phyloP scores from a whole-genome alignment of 768 basidiomycete species.

The Russula abietina region DNA sequence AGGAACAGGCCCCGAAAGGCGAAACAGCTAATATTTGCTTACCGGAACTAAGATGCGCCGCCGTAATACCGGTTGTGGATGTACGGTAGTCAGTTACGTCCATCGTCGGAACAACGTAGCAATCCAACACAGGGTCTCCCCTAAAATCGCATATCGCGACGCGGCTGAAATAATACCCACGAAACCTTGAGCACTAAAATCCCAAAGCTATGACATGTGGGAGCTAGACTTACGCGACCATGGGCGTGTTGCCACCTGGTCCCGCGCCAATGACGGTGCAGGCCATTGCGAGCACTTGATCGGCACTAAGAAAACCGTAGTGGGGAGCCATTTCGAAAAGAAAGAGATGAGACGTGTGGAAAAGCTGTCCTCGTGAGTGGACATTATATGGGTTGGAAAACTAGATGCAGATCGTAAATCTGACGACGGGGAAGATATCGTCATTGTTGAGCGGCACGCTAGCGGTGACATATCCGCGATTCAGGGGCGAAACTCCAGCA shows the following conservation, averaged over 20 bases:
- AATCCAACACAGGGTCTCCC: constrained; percentile 58
- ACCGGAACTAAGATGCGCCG: constrained; percentile 39
- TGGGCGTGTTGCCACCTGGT: constrained; percentile 72
- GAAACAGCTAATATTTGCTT: constrained; percentile 10
- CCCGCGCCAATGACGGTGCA: constrained; percentile 61
- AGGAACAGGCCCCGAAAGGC: neutral
- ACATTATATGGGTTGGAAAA: constrained; percentile 6
- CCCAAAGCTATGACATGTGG: constrained; percentile 1
- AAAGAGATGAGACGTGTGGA: neutral
- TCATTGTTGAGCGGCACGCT: neutral
- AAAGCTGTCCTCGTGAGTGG: neutral
- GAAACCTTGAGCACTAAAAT: constrained; percentile 1
- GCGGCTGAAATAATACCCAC: constrained; percentile 32
- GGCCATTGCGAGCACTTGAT: constrained; percentile 54
- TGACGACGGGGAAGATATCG: too few relatives aligned
- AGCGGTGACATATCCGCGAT: constrained; percentile 11
- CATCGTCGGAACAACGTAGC: constrained; percentile 60
- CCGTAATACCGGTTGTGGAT: constrained; percentile 50
- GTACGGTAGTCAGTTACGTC: constrained; percentile 71
- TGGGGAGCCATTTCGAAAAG: constrained; percentile 26
- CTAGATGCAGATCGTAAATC: neutral
- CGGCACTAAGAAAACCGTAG: constrained; percentile 27
- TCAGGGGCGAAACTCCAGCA: neutral
- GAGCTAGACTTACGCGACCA: constrained; percentile 61
- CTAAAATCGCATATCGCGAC: constrained; percentile 36